Conservation (phyloP, 768 basidiomycete species). For the Phlebiopsis gigantea region DNA sequence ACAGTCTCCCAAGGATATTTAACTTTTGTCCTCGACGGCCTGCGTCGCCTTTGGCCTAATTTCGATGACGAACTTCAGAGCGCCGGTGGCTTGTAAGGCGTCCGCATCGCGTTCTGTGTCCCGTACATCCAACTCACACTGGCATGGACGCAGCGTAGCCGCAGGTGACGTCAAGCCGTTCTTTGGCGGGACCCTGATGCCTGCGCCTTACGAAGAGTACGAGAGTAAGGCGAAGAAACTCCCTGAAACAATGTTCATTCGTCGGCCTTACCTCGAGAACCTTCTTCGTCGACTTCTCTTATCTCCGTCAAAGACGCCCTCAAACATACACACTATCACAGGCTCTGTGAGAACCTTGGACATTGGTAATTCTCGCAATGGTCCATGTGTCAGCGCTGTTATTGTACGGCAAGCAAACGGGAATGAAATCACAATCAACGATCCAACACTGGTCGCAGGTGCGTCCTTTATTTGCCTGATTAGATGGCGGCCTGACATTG, state of each 20-base stretch:
- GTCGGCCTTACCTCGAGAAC: slow-evolving; percentile 11
- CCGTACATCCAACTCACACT: not conserved
- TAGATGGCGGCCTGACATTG: not conserved
- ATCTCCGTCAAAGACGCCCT: not conserved
- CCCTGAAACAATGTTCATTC: slow-evolving; percentile 13
- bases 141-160: slow-evolving; percentile 6
- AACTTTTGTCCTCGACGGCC: slow-evolving; percentile 12
- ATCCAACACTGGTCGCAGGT: slow-evolving; percentile 12
- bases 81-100: slow-evolving; percentile 8
- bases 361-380: not conserved
- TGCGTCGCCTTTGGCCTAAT: slow-evolving; percentile 12
- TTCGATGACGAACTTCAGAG: slow-evolving; percentile 7
- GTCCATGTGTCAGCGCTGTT: not conserved
- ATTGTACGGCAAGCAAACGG: slow-evolving; percentile 1
- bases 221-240: slow-evolving; percentile 1
- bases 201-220: slow-evolving; percentile 13
- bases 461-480: not conserved
- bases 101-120: not conserved
- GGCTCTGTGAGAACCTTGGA: slow-evolving; percentile 7
- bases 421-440: slow-evolving; percentile 8
- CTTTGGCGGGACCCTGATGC: slow-evolving; percentile 11
- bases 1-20: slow-evolving; percentile 7
- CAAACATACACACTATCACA: slow-evolving; percentile 10
- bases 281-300: slow-evolving; percentile 10
- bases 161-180: slow-evolving; percentile 14